Conservation (phyloP, 805 yeast genomes). For the Saccharomycopsis sp. region DNA sequence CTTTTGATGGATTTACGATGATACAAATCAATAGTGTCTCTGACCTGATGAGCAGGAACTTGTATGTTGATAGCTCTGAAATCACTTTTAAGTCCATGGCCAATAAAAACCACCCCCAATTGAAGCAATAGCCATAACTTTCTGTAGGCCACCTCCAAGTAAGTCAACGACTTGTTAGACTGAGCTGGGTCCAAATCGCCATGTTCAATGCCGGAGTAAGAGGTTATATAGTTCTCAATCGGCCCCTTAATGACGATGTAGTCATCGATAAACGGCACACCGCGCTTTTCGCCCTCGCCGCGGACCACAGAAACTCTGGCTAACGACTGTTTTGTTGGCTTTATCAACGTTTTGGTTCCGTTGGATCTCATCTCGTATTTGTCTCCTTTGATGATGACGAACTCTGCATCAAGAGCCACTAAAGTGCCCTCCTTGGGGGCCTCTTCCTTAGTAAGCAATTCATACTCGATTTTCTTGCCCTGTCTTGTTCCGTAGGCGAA, state of each 20-base stretch:
- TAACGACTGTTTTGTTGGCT: slow-evolving; percentile 68
- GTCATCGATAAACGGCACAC: slow-evolving; percentile 86
- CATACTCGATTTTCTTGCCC: slow-evolving; percentile 53
- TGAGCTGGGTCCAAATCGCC: slow-evolving; percentile 75
- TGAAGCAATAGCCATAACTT: slow-evolving; percentile 86
- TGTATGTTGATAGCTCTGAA: slow-evolving; percentile 88
- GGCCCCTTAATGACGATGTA: slow-evolving; percentile 68
- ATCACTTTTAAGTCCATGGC: slow-evolving; percentile 89
- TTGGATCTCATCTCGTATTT: slow-evolving; percentile 67
- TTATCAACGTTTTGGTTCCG: slow-evolving; percentile 61
- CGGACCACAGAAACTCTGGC: slow-evolving; percentile 87
- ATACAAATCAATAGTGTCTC: slow-evolving; percentile 82
- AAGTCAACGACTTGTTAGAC: slow-evolving; percentile 65
- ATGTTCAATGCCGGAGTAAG: slow-evolving; percentile 87
- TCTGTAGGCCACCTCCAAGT: slow-evolving; percentile 77
- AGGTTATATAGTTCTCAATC: slow-evolving; percentile 81
- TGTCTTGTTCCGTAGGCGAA: slow-evolving; percentile 64
- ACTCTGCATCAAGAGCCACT: slow-evolving; percentile 95
- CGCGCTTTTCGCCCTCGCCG: slow-evolving; percentile 60
- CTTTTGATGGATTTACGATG: slow-evolving; percentile 70
- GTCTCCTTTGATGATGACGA: slow-evolving; percentile 76
- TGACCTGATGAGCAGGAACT: slow-evolving; percentile 77
- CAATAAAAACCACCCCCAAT: slow-evolving; percentile 86
- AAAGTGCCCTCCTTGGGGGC: slow-evolving; percentile 71
- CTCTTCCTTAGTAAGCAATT: slow-evolving; percentile 57